Evolutionary conservation across 306 rosid genomes (phyloP).

Genomic region (Abrus precatorius): DNA sequence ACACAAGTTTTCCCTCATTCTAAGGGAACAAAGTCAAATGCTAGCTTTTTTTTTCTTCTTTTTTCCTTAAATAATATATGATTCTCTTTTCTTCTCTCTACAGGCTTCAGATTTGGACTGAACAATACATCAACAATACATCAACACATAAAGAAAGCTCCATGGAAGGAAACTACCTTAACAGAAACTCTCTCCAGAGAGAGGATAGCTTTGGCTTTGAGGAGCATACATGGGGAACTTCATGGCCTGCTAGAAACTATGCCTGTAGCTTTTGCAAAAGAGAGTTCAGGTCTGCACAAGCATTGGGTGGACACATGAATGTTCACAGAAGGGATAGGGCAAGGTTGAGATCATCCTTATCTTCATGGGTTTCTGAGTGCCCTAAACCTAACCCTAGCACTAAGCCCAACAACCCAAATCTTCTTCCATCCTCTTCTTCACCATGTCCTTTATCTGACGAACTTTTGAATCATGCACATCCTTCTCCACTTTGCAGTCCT

Average conservation of each 20-base stretch:
- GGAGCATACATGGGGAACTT: constrained; percentile 57
- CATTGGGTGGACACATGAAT: constrained; percentile 93
- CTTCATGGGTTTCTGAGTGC: constrained; percentile 56
- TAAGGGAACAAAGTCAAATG: background rate
- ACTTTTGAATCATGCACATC: constrained; percentile 41
- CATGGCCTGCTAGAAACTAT: constrained; percentile 75
- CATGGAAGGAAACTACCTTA: constrained; percentile 69
- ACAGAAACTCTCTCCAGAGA: constrained; percentile 51
- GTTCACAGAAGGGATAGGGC: constrained; percentile 93
- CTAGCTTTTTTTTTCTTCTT: background rate
- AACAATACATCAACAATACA: background rate
- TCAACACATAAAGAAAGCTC: constrained; percentile 7
- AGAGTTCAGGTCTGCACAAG: constrained; percentile 89
- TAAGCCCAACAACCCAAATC: constrained; percentile 52
- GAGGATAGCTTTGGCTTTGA: constrained; percentile 51
- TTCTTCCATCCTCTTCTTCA: constrained; percentile 42
- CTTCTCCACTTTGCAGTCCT: constrained; percentile 45
- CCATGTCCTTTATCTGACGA: constrained; percentile 44
- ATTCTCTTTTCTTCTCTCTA: constrained; percentile 20
- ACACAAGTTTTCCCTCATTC: background rate
- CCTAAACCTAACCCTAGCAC: constrained; percentile 51
- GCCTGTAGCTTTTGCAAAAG: constrained; percentile 83
- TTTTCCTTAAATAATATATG: background rate
- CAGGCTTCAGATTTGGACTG: constrained; percentile 34
- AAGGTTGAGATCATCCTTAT: constrained; percentile 64